These are phyloP conservation scores for Scutellaria galericulata DNA, from an alignment of 257 asterid species.

Conservation along the genomic window DNA sequence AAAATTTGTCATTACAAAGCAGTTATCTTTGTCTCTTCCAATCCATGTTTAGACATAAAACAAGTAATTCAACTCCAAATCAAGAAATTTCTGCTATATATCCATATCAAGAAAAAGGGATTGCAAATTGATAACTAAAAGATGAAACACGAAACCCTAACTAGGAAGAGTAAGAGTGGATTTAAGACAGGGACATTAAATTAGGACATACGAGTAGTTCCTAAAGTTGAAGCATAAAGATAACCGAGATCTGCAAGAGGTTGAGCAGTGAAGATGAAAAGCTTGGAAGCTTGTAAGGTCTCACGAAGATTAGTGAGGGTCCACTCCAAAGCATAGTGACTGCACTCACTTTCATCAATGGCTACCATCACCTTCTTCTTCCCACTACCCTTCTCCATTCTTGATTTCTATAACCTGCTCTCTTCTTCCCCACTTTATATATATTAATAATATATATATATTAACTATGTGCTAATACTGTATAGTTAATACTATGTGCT, in stretches of 20 bases:
- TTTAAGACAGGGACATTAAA: background rate
- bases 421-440: background rate
- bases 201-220: slow-evolving; percentile 54
- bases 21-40: background rate
- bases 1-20: background rate
- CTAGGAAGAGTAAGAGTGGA: background rate
- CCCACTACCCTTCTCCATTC: slow-evolving; percentile 29
- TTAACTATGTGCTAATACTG: no score
- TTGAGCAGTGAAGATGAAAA: slow-evolving; percentile 58
- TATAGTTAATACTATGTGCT: background rate
- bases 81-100: no score
- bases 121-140: no score
- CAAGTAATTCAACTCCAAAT: no score
- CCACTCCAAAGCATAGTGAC: slow-evolving; percentile 67
- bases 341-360: slow-evolving; percentile 64
- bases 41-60: no score
- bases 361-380: slow-evolving; percentile 78
- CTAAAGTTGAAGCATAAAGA: slow-evolving; percentile 59
- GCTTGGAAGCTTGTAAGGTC: slow-evolving; percentile 38
- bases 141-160: no score
- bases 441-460: no score
- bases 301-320: slow-evolving; percentile 46
- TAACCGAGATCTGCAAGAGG: slow-evolving; percentile 47
- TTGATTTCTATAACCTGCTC: background rate
- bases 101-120: no score